These are phyloP conservation scores for Wallacemonas sp. DNA, from an alignment of 208 protist species.

Conservation along the genomic window DNA sequence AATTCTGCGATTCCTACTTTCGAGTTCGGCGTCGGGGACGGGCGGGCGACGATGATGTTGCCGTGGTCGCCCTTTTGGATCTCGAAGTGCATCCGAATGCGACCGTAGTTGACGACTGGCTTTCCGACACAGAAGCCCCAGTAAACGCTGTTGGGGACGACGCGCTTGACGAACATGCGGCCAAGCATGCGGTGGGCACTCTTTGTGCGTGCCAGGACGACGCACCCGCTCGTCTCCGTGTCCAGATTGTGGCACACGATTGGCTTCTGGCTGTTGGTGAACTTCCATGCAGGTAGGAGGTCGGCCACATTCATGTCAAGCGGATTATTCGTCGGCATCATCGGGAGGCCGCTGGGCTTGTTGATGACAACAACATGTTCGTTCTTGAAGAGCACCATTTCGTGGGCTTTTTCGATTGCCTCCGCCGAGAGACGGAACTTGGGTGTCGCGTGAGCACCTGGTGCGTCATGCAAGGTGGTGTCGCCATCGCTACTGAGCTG, in stretches of 20 bases:
- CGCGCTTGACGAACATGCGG: constrained; percentile 87
- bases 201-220: constrained; percentile 84
- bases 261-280: constrained; percentile 72
- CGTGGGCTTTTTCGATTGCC: constrained; percentile 76
- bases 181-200: constrained; percentile 86
- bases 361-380: constrained; percentile 94
- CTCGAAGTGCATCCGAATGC: constrained; percentile 93
- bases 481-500: constrained; percentile 60
- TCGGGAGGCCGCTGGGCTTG: constrained; percentile 90
- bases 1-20: constrained; percentile 91
- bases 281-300: constrained; percentile 89
- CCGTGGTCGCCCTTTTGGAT: constrained; percentile 53
- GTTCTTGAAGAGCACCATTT: constrained; percentile 95
- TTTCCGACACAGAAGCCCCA: constrained; percentile 90
- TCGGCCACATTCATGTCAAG: constrained; percentile 88
- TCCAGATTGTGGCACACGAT: constrained; percentile 92
- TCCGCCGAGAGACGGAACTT: constrained; percentile 65
- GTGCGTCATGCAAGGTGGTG: constrained; percentile 11
- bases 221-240: constrained; percentile 87
- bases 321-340: constrained; percentile 84
- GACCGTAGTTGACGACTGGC: constrained; percentile 85
- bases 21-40: constrained; percentile 69
- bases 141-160: constrained; percentile 93
- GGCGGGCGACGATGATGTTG: constrained; percentile 78
- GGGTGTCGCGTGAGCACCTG: background rate